Base-by-base conservation (phyloP, 2,329 filamentous ascomycete species). In the Calcarisporium arbuscula region DNA sequence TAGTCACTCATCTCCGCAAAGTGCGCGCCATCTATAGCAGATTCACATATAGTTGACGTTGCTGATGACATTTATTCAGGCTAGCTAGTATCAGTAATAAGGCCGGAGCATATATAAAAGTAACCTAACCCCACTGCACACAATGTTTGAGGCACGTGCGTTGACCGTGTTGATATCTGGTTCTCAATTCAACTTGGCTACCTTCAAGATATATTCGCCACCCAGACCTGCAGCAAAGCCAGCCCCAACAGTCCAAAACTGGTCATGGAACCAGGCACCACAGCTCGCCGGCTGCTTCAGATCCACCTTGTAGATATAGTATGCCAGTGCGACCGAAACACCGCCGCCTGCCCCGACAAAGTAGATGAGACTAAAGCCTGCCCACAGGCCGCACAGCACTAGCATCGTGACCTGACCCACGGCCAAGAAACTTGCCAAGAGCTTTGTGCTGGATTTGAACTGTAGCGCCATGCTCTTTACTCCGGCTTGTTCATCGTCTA, bases 401-500 rank as follows among this genome's bases (percentile, higher is more conserved):
- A 35, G 33, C 19, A 30, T 5, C 8, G 19, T 16, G 12, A 23
- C 33, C 12, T 29, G 25, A 32, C 6, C 7, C 2, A 21, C 7
- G 18, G 12, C 29, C 29, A 31, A 10, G 20, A 19, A 12, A 20
- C 12, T 17, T 14, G 18, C 14, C 14, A 25, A 17, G 17, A 11
- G 18, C 29, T 16, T 11, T 30, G 27, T 22, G 14, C 10, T 10
- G 10, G 22, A 25, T 25, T 25, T 25, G 14, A 25, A 25, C 5
- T 21, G 18, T 12, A 34, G n/a, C 2, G 36, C 36, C 21, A 30
- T 34, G 27, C 31, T 28, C 40, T 52, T 54, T 5, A 61, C 40
- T 3, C 54, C 55, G 4, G 53, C 42, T 27, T 49, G 51, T 22
- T 49, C 37, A 18, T 61, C 56, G 27, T 60, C 56, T 15, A 44